Conservation (phyloP, 768 basidiomycete genomes). For the Boletus sp. region DNA sequence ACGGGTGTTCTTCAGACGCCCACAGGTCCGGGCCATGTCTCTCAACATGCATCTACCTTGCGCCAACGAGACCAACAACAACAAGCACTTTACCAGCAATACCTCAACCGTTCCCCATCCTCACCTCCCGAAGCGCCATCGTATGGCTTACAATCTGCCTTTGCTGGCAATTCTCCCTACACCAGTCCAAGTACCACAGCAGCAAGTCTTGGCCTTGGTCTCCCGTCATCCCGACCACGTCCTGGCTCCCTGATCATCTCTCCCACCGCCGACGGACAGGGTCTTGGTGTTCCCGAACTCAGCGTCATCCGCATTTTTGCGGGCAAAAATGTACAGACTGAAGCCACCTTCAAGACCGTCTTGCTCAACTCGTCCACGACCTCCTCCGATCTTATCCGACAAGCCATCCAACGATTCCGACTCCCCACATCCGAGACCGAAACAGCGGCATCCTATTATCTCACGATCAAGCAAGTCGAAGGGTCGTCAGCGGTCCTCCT, state of each 20-base stretch:
- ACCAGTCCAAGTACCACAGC: conserved; percentile 36
- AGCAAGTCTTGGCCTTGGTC: conserved; percentile 46
- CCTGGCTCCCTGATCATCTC: conserved; percentile 78
- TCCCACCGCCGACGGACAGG: conserved; percentile 57
- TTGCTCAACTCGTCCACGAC: conserved; percentile 85
- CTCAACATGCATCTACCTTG: conserved; percentile 60
- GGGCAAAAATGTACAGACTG: conserved; percentile 83
- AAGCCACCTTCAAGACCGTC: conserved; percentile 98
- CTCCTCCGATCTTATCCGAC: conserved; percentile 77
- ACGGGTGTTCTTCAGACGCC: conserved; percentile 28
- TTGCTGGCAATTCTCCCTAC: conserved; percentile 48
- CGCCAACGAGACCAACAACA: conserved; percentile 88
- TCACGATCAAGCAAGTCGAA: conserved; percentile 92
- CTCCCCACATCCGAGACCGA: conserved; percentile 58
- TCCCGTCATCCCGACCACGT: conserved; percentile 55
- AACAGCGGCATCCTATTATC: conserved; percentile 65
- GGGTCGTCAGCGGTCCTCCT: conserved; percentile 75
- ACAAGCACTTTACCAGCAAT: conserved; percentile 82
- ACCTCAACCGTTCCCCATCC: conserved; percentile 82
- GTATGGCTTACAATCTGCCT: conserved; percentile 71
- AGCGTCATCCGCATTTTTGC: conserved; percentile 97
- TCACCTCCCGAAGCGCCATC: conserved; percentile 72
- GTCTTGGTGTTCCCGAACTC: conserved; percentile 69
- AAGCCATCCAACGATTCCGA: conserved; percentile 93
- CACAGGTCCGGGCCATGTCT: conserved; percentile 42